phyloP scores from a whole-genome alignment of 2,329 filamentous ascomycete species.

The Phialocephala subalpina region DNA sequence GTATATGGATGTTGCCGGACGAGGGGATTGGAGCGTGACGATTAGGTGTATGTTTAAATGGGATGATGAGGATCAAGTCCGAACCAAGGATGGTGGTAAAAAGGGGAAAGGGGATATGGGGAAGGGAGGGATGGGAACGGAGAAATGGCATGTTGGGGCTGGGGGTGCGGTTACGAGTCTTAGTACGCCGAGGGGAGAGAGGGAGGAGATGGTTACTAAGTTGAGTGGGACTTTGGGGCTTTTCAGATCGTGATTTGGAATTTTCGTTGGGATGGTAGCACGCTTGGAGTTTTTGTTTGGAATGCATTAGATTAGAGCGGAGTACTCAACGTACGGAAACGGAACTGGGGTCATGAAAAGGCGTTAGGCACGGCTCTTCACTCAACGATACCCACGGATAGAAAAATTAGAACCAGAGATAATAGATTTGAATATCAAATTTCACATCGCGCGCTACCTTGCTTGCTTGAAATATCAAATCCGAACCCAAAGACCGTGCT shows the following conservation, averaged over 20 bases:
- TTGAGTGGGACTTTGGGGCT: slow-evolving; percentile 36
- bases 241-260: slow-evolving; percentile 9
- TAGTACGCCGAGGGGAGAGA: slow-evolving; percentile 81
- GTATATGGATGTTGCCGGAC: slow-evolving; percentile 86
- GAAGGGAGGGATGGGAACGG: slow-evolving; percentile 48
- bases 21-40: slow-evolving; percentile 89
- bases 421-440: slow-evolving; percentile 13
- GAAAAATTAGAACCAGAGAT: background rate
- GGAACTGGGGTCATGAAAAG: slow-evolving; percentile 11
- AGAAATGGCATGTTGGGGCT: slow-evolving; percentile 85
- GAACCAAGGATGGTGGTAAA: slow-evolving; percentile 33
- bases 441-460: slow-evolving; percentile 13
- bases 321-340: slow-evolving; percentile 33
- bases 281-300: slow-evolving; percentile 9
- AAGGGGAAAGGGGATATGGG: too few species aligned
- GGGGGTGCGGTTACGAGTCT: slow-evolving; percentile 90
- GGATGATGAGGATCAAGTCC: slow-evolving; percentile 61
- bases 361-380: slow-evolving; percentile 11
- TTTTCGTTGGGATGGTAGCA: background rate
- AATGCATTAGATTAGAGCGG: background rate
- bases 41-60: slow-evolving; percentile 84
- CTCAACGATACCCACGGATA: slow-evolving; percentile 31
- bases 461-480: background rate
- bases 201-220: slow-evolving; percentile 90
- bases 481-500: slow-evolving; percentile 11